Evolutionary conservation across 306 rosid genomes (phyloP).

Genomic region (Vicia faba): DNA sequence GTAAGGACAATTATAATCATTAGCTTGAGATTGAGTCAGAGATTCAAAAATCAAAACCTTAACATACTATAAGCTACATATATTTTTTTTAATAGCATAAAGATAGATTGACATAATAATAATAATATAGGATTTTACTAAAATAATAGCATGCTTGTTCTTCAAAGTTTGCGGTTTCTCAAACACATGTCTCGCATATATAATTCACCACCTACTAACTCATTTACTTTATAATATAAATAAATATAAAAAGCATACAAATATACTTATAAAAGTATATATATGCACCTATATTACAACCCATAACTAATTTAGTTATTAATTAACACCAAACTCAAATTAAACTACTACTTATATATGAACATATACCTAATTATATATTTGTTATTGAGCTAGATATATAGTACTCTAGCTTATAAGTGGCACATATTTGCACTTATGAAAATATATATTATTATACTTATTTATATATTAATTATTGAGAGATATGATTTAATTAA

Average conservation of each 20-base stretch:
- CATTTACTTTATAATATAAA: conserved; percentile 25
- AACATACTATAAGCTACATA: conserved; percentile 20
- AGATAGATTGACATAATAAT: background rate
- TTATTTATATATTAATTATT: conserved; percentile 4
- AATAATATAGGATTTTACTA: conserved; percentile 35
- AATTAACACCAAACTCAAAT: conserved; percentile 27
- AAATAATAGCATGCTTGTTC: conserved; percentile 32
- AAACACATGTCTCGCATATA: conserved; percentile 33
- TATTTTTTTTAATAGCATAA: no score
- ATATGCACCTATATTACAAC: conserved; percentile 45
- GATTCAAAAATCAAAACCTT: conserved; percentile 10
- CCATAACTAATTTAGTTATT: conserved; percentile 37
- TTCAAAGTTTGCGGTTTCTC: conserved; percentile 36
- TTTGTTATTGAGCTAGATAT: conserved; percentile 26
- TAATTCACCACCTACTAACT: conserved; percentile 16
- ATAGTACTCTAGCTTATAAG: conserved; percentile 20
- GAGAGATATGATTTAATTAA: background rate
- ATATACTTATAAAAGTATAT: conserved; percentile 19
- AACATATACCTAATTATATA: conserved; percentile 38
- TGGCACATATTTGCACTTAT: conserved; percentile 38
- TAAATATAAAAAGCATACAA: conserved; percentile 9
- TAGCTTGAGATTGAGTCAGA: conserved; percentile 28
- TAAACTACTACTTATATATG: conserved; percentile 33
- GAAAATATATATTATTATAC: background rate
- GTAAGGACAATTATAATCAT: conserved; percentile 31